phyloP scores from a whole-genome alignment of 495 filamentous ascomycete species.

The Trichoderma reesei region DNA sequence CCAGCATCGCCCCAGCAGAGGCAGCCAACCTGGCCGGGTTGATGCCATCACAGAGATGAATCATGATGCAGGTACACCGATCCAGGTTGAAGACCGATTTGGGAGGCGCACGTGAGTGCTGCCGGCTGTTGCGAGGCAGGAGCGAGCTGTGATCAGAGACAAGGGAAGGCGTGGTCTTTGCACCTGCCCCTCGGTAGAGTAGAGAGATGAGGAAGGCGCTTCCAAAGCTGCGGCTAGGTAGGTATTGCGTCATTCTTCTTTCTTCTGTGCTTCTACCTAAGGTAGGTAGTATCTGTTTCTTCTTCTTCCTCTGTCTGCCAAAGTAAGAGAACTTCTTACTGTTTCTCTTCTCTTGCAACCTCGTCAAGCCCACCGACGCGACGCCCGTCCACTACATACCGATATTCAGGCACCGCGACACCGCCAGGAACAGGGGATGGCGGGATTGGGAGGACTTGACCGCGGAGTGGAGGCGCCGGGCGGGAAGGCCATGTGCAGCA shows the following conservation, averaged over 20 bases:
- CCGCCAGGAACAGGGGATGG: not conserved
- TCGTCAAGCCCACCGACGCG: too few relatives aligned
- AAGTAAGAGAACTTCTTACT: too few relatives aligned
- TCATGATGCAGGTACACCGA: too few relatives aligned
- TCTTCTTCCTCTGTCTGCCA: not conserved
- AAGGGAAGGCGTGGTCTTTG: too few relatives aligned
- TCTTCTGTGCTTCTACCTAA: not conserved
- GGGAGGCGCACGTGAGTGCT: not conserved
- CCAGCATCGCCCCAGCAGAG: too few relatives aligned
- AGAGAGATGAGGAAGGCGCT: not conserved
- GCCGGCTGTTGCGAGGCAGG: not conserved
- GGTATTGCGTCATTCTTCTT: too few relatives aligned
- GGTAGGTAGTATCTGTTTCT: not conserved
- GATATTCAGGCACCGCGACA: too few relatives aligned
- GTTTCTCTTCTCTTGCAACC: not conserved
- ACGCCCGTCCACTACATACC: too few relatives aligned
- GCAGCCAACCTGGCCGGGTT: too few relatives aligned
- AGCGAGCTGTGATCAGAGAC: not conserved
- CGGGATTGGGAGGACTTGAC: not conserved
- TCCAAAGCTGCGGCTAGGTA: too few relatives aligned
- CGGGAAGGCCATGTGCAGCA: conserved; percentile 6
- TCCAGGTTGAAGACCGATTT: too few relatives aligned
- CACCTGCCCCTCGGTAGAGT: not conserved
- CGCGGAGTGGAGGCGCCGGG: not conserved
- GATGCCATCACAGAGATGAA: too few relatives aligned